A percentile compares a stretch with the other conserved stretches of the same genome.
Evolutionary conservation across 1,139 yeast genomes (phyloP).

Genomic region (Blastobotrys ciferrii): DNA sequence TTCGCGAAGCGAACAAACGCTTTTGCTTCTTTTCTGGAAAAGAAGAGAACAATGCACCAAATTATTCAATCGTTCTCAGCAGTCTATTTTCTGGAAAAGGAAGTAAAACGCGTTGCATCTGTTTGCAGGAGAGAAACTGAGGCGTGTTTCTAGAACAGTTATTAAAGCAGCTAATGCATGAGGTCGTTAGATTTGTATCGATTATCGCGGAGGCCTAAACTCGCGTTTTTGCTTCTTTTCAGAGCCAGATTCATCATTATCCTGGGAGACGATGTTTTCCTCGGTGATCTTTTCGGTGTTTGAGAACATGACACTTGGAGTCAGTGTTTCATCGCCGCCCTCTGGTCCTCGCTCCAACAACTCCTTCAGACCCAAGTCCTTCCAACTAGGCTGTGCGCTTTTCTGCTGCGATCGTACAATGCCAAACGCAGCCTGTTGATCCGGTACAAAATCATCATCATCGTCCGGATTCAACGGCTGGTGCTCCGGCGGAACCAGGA

Average conservation of each 20-base stretch:
- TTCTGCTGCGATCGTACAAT: slow-evolving; percentile 22
- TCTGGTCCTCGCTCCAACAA: slow-evolving; percentile 26
- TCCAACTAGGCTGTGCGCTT: slow-evolving; percentile 33
- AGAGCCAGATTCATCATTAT: neutral
- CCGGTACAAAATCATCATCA: slow-evolving; percentile 37
- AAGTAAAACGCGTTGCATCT: no score
- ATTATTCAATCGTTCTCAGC: no score
- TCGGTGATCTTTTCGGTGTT: neutral
- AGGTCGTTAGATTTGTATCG: no score
- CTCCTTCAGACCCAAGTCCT: slow-evolving; percentile 33
- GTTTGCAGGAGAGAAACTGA: no score
- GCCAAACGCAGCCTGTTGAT: slow-evolving; percentile 32
- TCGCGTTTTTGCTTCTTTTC: neutral
- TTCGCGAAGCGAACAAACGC: no score
- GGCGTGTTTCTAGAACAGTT: no score
- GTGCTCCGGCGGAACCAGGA: slow-evolving; percentile 34
- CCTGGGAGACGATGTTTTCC: neutral
- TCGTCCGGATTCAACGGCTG: slow-evolving; percentile 37
- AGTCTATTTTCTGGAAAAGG: no score
- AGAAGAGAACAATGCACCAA: no score
- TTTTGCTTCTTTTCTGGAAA: no score
- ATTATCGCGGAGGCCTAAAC: neutral
- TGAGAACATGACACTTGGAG: neutral
- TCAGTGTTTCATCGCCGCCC: slow-evolving; percentile 7
- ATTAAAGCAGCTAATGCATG: no score